Percentiles rank a stretch among this genome's conserved stretches.
Evolutionary conservation across 768 basidiomycete species (phyloP).

Genomic region (Calvatia gigantea): DNA sequence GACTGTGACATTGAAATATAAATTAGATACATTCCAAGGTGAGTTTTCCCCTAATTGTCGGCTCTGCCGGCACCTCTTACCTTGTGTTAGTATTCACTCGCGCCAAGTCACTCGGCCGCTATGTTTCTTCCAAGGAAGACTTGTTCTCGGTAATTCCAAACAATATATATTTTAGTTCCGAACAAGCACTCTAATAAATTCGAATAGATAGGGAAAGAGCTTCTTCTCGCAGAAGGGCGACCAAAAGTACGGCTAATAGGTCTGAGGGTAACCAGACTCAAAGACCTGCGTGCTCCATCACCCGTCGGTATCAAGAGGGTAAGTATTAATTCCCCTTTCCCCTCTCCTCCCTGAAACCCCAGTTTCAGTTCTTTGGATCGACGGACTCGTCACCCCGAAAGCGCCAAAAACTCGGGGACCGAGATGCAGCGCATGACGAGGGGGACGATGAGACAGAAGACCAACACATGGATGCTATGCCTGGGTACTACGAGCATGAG

Average conservation of each 20-base stretch:
- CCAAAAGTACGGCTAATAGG: conserved; percentile 83
- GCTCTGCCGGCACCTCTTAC: neutral
- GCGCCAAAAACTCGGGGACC: conserved; percentile 25
- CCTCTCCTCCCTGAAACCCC: neutral
- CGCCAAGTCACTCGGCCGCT: conserved; percentile 74
- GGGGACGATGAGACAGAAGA: conserved; percentile 22
- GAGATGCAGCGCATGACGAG: conserved; percentile 19
- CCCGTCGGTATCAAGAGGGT: conserved; percentile 74
- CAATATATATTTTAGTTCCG: conserved; percentile 7
- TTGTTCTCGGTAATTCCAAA: conserved; percentile 58
- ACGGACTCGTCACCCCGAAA: conserved; percentile 14
- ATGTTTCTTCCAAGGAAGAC: conserved; percentile 77
- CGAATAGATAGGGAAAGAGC: conserved; percentile 69
- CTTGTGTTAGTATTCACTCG: conserved; percentile 64
- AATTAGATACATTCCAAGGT: conserved; percentile 89
- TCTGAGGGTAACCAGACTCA: conserved; percentile 82
- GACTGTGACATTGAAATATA: conserved; percentile 90
- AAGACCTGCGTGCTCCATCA: conserved; percentile 60
- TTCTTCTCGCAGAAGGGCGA: conserved; percentile 78
- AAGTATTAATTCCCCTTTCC: conserved; percentile 17
- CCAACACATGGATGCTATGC: conserved; percentile 37
- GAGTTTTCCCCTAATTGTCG: neutral
- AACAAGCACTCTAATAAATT: neutral
- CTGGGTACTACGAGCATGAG: conserved; percentile 51
- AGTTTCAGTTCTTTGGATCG: conserved; percentile 55